Conservation (phyloP, 2,329 filamentous ascomycete genomes). For the Harringtonia lauricola region DNA sequence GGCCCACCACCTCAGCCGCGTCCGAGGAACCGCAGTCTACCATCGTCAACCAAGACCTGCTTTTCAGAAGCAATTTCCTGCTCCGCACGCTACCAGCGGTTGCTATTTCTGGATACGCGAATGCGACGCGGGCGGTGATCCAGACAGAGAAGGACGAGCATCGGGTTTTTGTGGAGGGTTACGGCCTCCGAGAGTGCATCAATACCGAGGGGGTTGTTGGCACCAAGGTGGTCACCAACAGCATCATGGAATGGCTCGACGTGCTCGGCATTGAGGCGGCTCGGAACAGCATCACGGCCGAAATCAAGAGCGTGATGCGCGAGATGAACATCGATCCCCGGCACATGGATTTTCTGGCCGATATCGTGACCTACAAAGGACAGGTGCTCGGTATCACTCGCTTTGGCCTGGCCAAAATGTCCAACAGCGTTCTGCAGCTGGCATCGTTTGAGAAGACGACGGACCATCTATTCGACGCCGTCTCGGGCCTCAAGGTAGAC, state of each 20-base stretch:
- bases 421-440: constrained; percentile 84
- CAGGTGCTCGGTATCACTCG: constrained; percentile 94
- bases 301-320: constrained; percentile 83
- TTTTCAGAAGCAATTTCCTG: constrained; percentile 72
- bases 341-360: constrained; percentile 93
- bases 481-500: constrained; percentile 83
- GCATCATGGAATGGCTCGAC: constrained; percentile 77
- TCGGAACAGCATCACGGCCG: constrained; percentile 73
- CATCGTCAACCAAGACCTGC: constrained; percentile 40
- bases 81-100: constrained; percentile 72
- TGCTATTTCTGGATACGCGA: constrained; percentile 82
- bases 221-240: constrained; percentile 64
- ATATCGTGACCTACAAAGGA: constrained; percentile 98
- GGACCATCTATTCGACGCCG: constrained; percentile 92
- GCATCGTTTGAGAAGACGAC: constrained; percentile 97
- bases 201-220: constrained; percentile 86
- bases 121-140: constrained; percentile 78
- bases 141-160: constrained; percentile 62
- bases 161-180: constrained; percentile 87
- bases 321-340: constrained; percentile 94
- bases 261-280: constrained; percentile 94
- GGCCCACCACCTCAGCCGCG: no score
- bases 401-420: constrained; percentile 92
- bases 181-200: constrained; percentile 82
- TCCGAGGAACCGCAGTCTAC: no score